Evolutionary conservation across 2,329 filamentous ascomycete species (phyloP), one percentile per base, ranked within the genome.

Genomic region (Myriosclerotinia curreyana): DNA sequence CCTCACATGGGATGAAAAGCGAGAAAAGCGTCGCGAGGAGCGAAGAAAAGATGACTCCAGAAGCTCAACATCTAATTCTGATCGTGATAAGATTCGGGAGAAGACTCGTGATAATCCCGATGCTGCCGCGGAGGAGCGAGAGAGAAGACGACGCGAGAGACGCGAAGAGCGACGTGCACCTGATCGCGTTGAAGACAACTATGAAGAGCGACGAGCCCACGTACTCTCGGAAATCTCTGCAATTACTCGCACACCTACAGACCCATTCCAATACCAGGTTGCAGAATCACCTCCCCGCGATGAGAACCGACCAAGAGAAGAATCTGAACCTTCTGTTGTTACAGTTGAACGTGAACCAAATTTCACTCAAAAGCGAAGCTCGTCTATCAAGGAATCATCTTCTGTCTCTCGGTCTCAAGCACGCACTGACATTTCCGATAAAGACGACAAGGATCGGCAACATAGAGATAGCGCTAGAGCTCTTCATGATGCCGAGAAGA

Each of bases 261-360:
- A 87, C 74, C 83, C 84, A 22, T 86, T 87, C 72, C 79, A 85
- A 72, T 87, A 78, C 71, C 83, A 83, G 73, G 81, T 86, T 66
- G 68, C 78, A 50, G 79, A 79, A n/a, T 83, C 83, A 65, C 74
- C 76, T 56, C 79, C 82, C 15, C 77, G 73, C 5, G 67, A 69
- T 28, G 64, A 65, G 14, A 49, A 53, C 36, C 69, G 69, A 66
- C 58, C 64, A n/a, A 67, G 61, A 58, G 38, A 62, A 20, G 66
- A 69, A 12, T 65, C 70, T 17, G 49, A 66, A 17, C 83, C 81
- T 8, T 77, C 77, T 65, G 75, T 86, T 52, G 76, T 82, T 49
- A 84, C 82, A 2, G 79, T 85, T 54, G 80, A 83, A 38, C 79
- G 82, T 40, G 82, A 82, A 68, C 83, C 83, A 7, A 78, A 79